phyloP scores from a whole-genome alignment of 2,329 filamentous ascomycete species.

The Biscogniauxia mediterranea region DNA sequence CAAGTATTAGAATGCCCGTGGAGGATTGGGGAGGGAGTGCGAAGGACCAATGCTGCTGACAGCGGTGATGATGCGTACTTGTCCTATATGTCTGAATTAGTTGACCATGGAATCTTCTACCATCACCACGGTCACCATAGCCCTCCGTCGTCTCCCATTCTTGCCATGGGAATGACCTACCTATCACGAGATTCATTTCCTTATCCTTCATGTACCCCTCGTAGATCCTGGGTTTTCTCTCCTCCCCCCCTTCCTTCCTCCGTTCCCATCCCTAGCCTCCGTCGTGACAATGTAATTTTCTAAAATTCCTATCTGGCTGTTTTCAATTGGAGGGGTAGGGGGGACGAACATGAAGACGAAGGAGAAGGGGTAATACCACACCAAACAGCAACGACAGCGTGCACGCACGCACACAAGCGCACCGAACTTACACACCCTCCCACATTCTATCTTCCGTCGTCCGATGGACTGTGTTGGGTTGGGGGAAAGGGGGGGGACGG shows the following conservation, averaged over 20 bases:
- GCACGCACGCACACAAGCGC: background rate
- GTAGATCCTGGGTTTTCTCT: background rate
- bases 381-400: background rate
- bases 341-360: background rate
- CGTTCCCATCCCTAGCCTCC: background rate
- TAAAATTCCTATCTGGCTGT: background rate
- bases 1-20: background rate
- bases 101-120: background rate
- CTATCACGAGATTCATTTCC: background rate
- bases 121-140: background rate
- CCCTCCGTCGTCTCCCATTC: background rate
- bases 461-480: background rate
- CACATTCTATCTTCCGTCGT: background rate
- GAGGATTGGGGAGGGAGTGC: background rate
- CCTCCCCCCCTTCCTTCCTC: background rate
- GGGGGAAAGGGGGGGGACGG: too few species aligned
- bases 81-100: background rate
- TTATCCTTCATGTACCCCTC: too few species aligned
- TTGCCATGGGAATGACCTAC: background rate
- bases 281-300: background rate
- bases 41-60: background rate
- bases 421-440: background rate
- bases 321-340: background rate
- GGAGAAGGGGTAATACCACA: background rate
- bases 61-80: too few species aligned